Evolutionary conservation across 768 basidiomycete genomes (phyloP), one percentile per base, ranked within the genome.

Genomic region (Mycena albidolilacea): DNA sequence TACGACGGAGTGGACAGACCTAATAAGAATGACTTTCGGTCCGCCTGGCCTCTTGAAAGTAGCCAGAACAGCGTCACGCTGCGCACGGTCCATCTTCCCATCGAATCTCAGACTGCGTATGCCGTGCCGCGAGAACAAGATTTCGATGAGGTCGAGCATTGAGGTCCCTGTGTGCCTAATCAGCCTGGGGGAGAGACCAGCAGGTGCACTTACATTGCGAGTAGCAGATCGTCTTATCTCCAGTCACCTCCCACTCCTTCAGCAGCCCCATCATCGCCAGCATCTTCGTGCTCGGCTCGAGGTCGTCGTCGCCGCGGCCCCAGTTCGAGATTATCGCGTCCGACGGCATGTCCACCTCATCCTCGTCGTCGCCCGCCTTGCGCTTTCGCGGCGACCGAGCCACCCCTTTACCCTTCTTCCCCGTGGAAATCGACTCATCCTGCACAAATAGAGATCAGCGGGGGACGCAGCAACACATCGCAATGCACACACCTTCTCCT

Each of bases 271-370:
- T 80, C 76, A 92, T 79, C 38, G 85, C 85, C 30, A 87, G 60
- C 92, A 93, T 93, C 85, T 93, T 93, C 10, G 91, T 84, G 78
- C 90, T 92, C 9, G 91, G 86, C 78, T 92, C 90, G 72, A 92
- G 77, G 78, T 90, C 87, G 71, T 89, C 87, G 73, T 90, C 90
- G 35, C 88, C 90, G 59, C 85, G 85, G n/a, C 83, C 78, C 91
- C 91, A 92, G 14, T 87, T 87, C 1, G 84, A 85, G 44, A 92
- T 77, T 15, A 89, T 80, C 0, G 84, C 85, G 11, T 84, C 84
- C 3, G 87, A 86, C 1, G 82, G 84, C 21, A 82, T 82, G 54
- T 81, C 80, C 15, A 68, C 66, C 6, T 75, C 77, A 19, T 79
- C 78, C 38, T 79, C 77, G 19, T 72, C 69, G 52, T 64, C 69